Conservation (phyloP, 176 grass and related monocot species). For the Carex scoparia region DNA sequence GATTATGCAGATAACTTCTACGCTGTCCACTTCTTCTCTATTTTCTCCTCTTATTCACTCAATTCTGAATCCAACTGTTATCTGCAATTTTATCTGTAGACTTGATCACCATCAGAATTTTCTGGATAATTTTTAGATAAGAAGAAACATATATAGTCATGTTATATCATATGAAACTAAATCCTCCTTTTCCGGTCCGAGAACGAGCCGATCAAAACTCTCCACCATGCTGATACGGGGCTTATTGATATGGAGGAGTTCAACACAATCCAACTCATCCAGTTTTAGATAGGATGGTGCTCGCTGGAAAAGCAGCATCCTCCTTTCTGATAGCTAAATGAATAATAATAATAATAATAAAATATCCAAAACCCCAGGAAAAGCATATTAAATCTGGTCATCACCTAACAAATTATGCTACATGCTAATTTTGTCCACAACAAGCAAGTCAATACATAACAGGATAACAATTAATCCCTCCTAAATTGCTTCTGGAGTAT, state of each 20-base stretch:
- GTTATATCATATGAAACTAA: neutral
- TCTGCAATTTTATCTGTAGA: no score
- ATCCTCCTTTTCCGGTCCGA: neutral
- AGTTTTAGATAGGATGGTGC: neutral
- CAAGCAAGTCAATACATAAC: constrained; percentile 14
- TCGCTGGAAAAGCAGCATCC: neutral
- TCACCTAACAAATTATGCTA: constrained; percentile 25
- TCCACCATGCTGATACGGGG: neutral
- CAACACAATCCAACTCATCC: neutral
- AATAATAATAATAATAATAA: neutral
- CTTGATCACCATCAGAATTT: no score
- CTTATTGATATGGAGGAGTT: neutral
- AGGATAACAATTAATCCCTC: neutral
- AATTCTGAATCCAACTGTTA: no score
- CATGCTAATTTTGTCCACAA: neutral
- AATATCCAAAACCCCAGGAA: neutral
- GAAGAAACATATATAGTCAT: no score
- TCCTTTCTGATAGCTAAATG: neutral
- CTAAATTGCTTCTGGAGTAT: neutral
- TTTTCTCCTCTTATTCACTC: no score
- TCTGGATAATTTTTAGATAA: no score
- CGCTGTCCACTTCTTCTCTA: no score
- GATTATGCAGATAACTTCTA: no score
- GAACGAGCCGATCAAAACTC: neutral
- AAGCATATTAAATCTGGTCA: constrained; percentile 5